Percentiles rank a stretch among this genome's conserved stretches.
Evolutionary conservation across 257 asterid genomes (phyloP).

Genomic region (Plantago ovata): DNA sequence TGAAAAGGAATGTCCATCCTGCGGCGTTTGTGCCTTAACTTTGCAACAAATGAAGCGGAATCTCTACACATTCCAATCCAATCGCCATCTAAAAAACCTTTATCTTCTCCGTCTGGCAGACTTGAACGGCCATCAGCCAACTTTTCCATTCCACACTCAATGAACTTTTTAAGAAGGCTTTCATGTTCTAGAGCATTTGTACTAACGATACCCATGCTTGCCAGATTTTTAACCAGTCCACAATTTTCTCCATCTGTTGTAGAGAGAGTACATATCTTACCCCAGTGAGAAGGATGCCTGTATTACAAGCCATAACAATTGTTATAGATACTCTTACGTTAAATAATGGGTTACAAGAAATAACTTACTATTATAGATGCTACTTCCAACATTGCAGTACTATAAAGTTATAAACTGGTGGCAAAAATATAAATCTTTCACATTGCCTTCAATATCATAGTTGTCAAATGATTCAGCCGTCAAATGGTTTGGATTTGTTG

Average conservation of each 20-base stretch:
- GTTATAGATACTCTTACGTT: conserved; percentile 19
- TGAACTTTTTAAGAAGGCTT: conserved; percentile 38
- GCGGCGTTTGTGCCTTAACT: conserved; percentile 71
- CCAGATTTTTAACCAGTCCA: conserved; percentile 91
- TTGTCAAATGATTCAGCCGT: too few relatives aligned
- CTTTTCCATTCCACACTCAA: conserved; percentile 70
- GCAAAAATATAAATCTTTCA: conserved; percentile 9
- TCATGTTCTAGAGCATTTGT: conserved; percentile 41
- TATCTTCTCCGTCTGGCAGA: conserved; percentile 43
- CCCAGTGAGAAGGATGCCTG: conserved; percentile 99
- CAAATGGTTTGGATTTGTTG: too few relatives aligned
- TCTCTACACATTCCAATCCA: conserved; percentile 84
- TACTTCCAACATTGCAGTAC: not conserved
- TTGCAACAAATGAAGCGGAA: conserved; percentile 60
- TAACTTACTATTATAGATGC: not conserved
- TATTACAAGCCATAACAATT: conserved; percentile 26
- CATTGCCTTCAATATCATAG: not conserved
- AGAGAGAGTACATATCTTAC: conserved; percentile 86
- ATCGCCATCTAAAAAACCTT: conserved; percentile 82
- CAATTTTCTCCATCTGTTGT: conserved; percentile 98
- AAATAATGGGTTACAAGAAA: not conserved
- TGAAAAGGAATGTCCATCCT: conserved; percentile 56
- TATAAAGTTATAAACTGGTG: not conserved
- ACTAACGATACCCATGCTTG: conserved; percentile 85
- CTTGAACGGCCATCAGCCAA: conserved; percentile 50